Evolutionary conservation across 1,139 yeast genomes (phyloP), one percentile per base, ranked within the genome.

Genomic region (Lodderomyces metapsilosis): DNA sequence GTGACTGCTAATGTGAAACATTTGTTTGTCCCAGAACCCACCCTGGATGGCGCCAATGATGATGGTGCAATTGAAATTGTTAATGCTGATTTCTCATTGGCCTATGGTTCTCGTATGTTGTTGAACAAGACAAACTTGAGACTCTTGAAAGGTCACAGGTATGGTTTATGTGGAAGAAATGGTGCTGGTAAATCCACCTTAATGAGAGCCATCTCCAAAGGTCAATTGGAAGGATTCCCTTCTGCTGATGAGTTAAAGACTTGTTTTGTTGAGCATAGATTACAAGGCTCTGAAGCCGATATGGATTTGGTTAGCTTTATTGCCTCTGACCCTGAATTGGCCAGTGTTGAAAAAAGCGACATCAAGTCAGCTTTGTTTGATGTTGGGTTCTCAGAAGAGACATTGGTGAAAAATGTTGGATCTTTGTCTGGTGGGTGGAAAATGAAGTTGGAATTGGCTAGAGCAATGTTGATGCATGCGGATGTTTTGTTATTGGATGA

Each of bases 341-440:
- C 70, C 37, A 61, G 66, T 44, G 84, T 82, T 48, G 77, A 80
- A 15, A 75, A 71, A 44, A 82, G 78, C 10, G 95, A 85, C 41
- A 88, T 92, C 58, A 66, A 92, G 20, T 62, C 61, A 2, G 97
- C 96, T 22, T 76, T 92, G 49, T 79, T 69, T 39, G 80, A 80
- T 42, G 98, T 92, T 61, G 98, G 98, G 3, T 92, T 92, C 65
- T 84, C 94, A 49, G 92, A 85, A 40, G 94, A 85, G 59, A 81
- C 97, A 72, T 78, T 95, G 57, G 74, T 77, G 25, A 97, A 91
- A 68, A 78, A 88, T 41, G 97, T 92, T 47, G 96, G 97, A 35
- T 87, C 98, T 2, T 74, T 92, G 50, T 88, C 97, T 44, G 98
- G 98, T 66, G 98, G 98, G 62, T 89, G 97, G 97, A 92, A 92